Evolutionary conservation across 139 green algal species (phyloP), one percentile per base, ranked within the genome.

Genomic region (Chlamydomonas schloesseri): DNA sequence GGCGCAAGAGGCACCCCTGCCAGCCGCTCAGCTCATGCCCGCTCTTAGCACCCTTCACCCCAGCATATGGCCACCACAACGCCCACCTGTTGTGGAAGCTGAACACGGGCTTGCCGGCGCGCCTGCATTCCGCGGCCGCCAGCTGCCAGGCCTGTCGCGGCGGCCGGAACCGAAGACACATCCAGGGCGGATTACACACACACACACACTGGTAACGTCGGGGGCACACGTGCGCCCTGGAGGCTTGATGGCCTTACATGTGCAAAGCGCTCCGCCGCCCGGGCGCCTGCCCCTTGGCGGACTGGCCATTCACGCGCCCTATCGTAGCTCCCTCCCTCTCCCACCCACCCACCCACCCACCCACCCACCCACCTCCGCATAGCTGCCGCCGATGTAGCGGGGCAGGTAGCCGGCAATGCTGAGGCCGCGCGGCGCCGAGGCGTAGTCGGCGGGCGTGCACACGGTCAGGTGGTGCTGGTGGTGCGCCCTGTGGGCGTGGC

Each of bases 101-200:
- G 62, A 69, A 14, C 14, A 33, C 62, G 26, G 62, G 62, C 26
- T 69, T 31, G 26, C 62, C 62, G 26, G 24, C 62, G 2, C 28
- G 24, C 2, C 2, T 33, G 62, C 62, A 69, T 23, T 69, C 62
- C 62, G 21, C 62, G 3, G 11, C 21, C 62, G 62, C 62, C 62
- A 69, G 62, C 62, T 69, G 62, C 62, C 62, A 69, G 62, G 62
- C 62, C 62, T 69, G 62, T 14, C n/a, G n/a, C n/a, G n/a, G n/a
- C n/a, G n/a, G n/a, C n/a, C n/a, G n/a, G n/a, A n/a, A n/a, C n/a
- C n/a, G n/a, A n/a, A n/a, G n/a, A n/a, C n/a, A n/a, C n/a, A n/a
- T n/a, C n/a, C n/a, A n/a, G n/a, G n/a, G n/a, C n/a, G n/a, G n/a
- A n/a, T n/a, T n/a, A n/a, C n/a, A n/a, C n/a, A n/a, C n/a, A n/a